These are phyloP conservation scores for Aspergillus bombycis DNA, from an alignment of 2,329 filamentous ascomycete genomes.

Conservation along the genomic window DNA sequence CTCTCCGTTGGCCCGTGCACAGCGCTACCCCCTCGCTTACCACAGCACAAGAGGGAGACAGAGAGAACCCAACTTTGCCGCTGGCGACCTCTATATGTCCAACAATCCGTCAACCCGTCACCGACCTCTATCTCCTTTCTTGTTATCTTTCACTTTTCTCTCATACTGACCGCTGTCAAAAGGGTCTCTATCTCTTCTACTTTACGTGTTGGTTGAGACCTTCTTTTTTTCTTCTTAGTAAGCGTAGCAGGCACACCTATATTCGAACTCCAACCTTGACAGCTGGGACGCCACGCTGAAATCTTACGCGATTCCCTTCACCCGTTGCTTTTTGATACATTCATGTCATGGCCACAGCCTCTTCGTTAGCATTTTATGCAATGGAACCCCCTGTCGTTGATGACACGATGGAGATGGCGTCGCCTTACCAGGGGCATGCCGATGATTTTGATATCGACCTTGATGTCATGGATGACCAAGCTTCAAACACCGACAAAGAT, in stretches of 20 bases:
- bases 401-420: constrained; percentile 50
- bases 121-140: constrained; percentile 15
- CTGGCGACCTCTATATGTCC: constrained; percentile 14
- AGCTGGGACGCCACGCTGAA: constrained; percentile 23
- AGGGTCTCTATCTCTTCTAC: constrained; percentile 5
- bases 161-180: neutral
- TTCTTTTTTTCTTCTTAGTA: constrained; percentile 9
- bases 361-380: constrained; percentile 32
- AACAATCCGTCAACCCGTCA: constrained; percentile 8
- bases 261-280: constrained; percentile 2
- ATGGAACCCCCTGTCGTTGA: constrained; percentile 45
- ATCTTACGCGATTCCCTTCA: constrained; percentile 20
- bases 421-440: constrained; percentile 44
- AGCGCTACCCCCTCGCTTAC: constrained; percentile 43
- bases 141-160: neutral
- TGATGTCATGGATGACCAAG: constrained; percentile 59
- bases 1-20: constrained; percentile 37
- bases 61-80: constrained; percentile 14
- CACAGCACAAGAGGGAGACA: constrained; percentile 23
- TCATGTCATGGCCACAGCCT: constrained; percentile 39
- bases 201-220: neutral
- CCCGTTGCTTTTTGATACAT: constrained; percentile 17
- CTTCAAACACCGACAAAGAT: constrained; percentile 59
- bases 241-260: constrained; percentile 3
- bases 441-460: constrained; percentile 64